Percentiles rank a stretch among this genome's conserved stretches.
phyloP scores from a whole-genome alignment of 169 alveolate genomes.

The Plasmodium inui region DNA sequence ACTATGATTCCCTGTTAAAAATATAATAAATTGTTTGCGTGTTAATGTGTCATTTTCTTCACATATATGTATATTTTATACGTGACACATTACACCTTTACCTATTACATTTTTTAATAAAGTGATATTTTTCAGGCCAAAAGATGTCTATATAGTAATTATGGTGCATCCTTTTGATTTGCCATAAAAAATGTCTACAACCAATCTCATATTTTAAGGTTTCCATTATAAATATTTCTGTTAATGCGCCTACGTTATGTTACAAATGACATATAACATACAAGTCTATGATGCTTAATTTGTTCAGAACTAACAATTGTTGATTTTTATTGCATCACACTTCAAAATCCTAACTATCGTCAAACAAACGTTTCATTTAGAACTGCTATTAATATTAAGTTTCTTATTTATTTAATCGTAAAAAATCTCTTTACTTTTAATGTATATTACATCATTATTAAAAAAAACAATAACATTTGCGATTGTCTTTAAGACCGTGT shows the following conservation, averaged over 20 bases:
- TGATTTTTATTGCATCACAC: background rate
- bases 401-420: background rate
- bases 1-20: background rate
- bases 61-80: background rate
- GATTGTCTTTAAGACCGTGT: background rate
- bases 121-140: background rate
- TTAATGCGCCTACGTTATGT: background rate
- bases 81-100: background rate
- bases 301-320: background rate
- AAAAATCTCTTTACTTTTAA: background rate
- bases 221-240: background rate
- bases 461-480: background rate
- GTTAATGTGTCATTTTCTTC: background rate
- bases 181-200: background rate
- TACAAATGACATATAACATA: background rate
- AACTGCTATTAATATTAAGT: background rate
- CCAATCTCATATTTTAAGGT: background rate
- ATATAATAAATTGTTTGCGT: background rate
- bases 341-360: background rate
- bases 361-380: background rate
- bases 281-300: background rate
- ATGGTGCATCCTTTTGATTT: background rate
- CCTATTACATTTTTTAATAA: background rate
- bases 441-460: background rate
- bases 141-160: background rate